Evolutionary conservation across 1,284 basidiomycete genomes (phyloP).

Genomic region (Meira nashicola): DNA sequence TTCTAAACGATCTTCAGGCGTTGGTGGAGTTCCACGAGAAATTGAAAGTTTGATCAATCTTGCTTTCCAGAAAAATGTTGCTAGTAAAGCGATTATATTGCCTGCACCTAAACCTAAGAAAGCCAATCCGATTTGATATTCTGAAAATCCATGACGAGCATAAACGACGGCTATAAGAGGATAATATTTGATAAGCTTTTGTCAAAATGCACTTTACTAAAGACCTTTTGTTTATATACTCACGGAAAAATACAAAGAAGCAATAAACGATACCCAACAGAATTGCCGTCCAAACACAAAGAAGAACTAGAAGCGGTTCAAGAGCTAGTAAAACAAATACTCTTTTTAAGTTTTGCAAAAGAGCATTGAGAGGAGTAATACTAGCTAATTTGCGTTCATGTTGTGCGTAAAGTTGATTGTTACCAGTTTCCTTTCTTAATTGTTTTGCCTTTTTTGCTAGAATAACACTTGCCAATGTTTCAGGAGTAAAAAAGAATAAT

Average conservation of each 20-base stretch:
- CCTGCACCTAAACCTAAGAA: slow-evolving; percentile 6
- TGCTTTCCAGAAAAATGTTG: no score
- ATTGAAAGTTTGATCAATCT: no score
- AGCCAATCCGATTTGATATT: slow-evolving; percentile 6
- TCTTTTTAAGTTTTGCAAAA: slow-evolving; percentile 29
- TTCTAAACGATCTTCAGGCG: slow-evolving; percentile 33
- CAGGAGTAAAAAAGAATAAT: neutral
- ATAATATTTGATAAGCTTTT: no score
- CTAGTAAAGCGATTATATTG: slow-evolving; percentile 31
- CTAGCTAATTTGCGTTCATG: slow-evolving; percentile 44
- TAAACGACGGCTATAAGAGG: no score
- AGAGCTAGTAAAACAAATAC: slow-evolving; percentile 30
- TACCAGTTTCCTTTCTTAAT: neutral
- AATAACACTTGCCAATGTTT: neutral
- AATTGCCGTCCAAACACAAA: slow-evolving; percentile 36
- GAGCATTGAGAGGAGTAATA: slow-evolving; percentile 26
- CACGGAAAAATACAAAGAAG: no score
- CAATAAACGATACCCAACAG: slow-evolving; percentile 26
- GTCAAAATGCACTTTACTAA: no score
- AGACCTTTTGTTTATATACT: no score
- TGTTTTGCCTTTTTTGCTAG: neutral
- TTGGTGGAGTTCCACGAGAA: no score
- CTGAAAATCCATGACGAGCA: slow-evolving; percentile 4
- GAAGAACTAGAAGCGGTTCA: slow-evolving; percentile 11
- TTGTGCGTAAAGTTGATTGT: slow-evolving; percentile 23